Base-by-base conservation (phyloP, 768 basidiomycete species). In the Amanita muscaria region DNA sequence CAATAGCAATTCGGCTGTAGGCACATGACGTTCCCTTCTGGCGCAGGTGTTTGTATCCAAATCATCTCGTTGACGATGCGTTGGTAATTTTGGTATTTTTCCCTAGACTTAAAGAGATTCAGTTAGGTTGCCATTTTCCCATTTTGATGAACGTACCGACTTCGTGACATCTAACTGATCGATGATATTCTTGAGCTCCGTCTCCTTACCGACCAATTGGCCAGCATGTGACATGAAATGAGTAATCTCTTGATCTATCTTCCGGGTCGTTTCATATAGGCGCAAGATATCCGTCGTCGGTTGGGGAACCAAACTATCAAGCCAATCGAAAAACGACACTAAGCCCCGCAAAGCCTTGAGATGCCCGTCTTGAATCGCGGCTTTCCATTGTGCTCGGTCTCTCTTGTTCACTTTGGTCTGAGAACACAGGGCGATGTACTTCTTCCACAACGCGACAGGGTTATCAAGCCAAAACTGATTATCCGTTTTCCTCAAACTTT, bases 271-370 rank as follows among this genome's bases (percentile, higher is more conserved):
- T 9, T 49, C 40, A 16, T 50, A 50, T 2, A 53, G 40, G 29
- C 22, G 24, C n/a, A 47, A 22, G 12, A 55, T 53, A 21, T 40
- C 49, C 5, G 48, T 42, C 8, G 49, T 51, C 11, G 53, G 49
- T 34, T 55, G 53, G 5, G 47, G 37, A 19, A 30, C 29, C 19
- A 44, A 44, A n/a, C 42, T 25, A 34, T 51, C 49, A 22, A 53
- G 44, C 49, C 44, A 55, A 14, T 48, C 16, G 40, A 55, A 53
- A 14, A 53, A n/a, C 3, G 38, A 37, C 21, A 22, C 30, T 8
- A 55, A 22, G 14, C 41, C 50, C 15, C 34, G 41, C 41, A 55
- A 19, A 7, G 54, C 40, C 41, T 51, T 53, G 6, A 12, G 24
- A 31, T 51, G 48, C 5, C 39, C 38, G 9, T 34, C 21, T 2